Evolutionary conservation across 352 stramenopile genomes (phyloP), one percentile per base, ranked within the genome.

Genomic region (Phytopythium montanum): DNA sequence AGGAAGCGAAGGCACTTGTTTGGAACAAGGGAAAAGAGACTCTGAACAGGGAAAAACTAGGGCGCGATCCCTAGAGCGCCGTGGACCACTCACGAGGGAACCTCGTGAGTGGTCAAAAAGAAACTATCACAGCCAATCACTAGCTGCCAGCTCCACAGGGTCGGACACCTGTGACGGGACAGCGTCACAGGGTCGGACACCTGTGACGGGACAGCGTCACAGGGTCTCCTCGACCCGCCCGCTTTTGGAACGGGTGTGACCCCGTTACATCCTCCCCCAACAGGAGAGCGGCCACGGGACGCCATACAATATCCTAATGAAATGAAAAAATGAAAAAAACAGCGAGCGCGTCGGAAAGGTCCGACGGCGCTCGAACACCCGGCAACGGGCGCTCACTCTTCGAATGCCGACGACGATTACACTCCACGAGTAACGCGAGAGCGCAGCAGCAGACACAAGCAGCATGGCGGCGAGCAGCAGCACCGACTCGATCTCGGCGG

Each of bases 211-310:
- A 49, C 42, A 12, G 12, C 2, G 42, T 26, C 12, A 25, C 42
- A 25, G 42, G 34, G 14, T 18, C 34, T 12, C 2, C 10, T 9
- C 29, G 29, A 41, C 34, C 34, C 34, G 54, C 34, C 25, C 42
- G 61, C 23, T 36, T 59, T 49, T 58, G 58, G 52, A 63, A 54
- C 58, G 42, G 52, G 31, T 2, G 21, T 59, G 26, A 44, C 42
- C 26, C 55, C 44, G 26, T 60, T 58, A 57, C 59, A 45, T 69
- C 62, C 44, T 54, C 42, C 45, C 56, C 50, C 52, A 54, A 62
- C 41, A 51, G 58, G 63, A 44, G 54, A 56, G 44, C 59, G 25
- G 23, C 51, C 49, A 56, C 58, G n/a, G 41, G 19, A 34, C 21
- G 29, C 33, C 36, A 50, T 56, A 46, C 42, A 48, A 58, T n/a